A percentile compares a stretch with the other conserved stretches of the same genome.
phyloP scores from a whole-genome alignment of 306 rosid genomes.

The Benincasa hispida region DNA sequence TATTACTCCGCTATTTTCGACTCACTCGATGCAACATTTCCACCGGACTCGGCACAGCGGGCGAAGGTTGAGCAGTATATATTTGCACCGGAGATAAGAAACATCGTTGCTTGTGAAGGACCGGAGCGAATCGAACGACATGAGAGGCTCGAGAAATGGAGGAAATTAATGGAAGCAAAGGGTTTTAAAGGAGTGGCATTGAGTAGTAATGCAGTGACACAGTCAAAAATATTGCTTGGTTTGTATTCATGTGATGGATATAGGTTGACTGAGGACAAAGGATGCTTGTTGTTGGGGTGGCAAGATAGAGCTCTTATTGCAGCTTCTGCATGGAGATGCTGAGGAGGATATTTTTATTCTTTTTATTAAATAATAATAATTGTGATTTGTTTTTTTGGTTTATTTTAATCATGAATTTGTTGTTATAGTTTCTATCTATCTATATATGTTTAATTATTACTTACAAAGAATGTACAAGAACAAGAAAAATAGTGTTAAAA shows the following conservation, averaged over 20 bases:
- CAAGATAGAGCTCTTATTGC: constrained; percentile 67
- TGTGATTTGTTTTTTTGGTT: background rate
- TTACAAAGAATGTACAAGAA: constrained; percentile 4
- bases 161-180: constrained; percentile 80
- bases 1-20: constrained; percentile 81
- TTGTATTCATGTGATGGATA: constrained; percentile 77
- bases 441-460: background rate
- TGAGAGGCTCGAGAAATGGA: constrained; percentile 85
- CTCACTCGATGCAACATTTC: constrained; percentile 79
- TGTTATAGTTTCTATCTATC: background rate
- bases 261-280: constrained; percentile 69
- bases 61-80: constrained; percentile 92
- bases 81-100: constrained; percentile 75
- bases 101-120: constrained; percentile 78
- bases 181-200: constrained; percentile 62
- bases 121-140: constrained; percentile 64
- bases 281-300: constrained; percentile 85
- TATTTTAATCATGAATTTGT: background rate
- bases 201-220: constrained; percentile 85
- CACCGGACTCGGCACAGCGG: constrained; percentile 57
- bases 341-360: background rate
- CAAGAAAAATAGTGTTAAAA: constrained; percentile 1
- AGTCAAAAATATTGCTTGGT: constrained; percentile 68
- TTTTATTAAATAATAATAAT: background rate
- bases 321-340: constrained; percentile 92